Base-by-base conservation (phyloP, 2,329 filamentous ascomycete species). In the Ophiocordyceps australis region DNA sequence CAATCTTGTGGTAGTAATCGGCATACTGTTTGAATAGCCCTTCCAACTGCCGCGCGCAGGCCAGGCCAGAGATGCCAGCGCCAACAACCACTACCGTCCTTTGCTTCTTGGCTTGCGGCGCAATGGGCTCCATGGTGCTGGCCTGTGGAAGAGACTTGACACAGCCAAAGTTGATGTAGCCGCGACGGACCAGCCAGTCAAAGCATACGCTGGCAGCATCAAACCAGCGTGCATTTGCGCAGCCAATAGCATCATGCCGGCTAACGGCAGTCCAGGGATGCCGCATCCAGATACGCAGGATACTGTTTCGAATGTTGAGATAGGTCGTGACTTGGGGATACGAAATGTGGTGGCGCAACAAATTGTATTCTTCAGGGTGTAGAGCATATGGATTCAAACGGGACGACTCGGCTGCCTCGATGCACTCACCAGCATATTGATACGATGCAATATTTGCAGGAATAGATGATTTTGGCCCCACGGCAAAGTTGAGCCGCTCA, bases 151-250 rank as follows among this genome's bases (percentile, higher is more conserved):
- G 55, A n/a, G n/a, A n/a, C 41, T 83, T 70, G 3, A 89, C 65
- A 46, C 89, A 95, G 11, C 91, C 89, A 46, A 83, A 94, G 48
- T 98, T 98, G 55, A 98, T 92, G 47, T 92, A 93, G 13, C 89
- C 89, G 35, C 78, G 72, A 32, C 86, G 74, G 29, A 85, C 62
- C 12, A 98, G 66, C 86, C 86, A 98, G 47, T 92, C 74, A 44
- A 89, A 91, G 35, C 83, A 89, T 29, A 94, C 65, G 35, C 73
- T 80, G 8, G 89, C 85, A 23, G 86, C 67, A 31, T 82, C 76
- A 48, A 93, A 93, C 73, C 83, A 95, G 28, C 83, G 72, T 28
- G 65, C 62, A 40, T 93, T 83, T 26, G 83, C 80, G 54, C 86
- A 95, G 4, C 89, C 89, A 23, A 86, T 67, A 6, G 89, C 89